Evolutionary conservation across 495 filamentous ascomycete species (phyloP).

Genomic region (Talaromyces trachyspermus): DNA sequence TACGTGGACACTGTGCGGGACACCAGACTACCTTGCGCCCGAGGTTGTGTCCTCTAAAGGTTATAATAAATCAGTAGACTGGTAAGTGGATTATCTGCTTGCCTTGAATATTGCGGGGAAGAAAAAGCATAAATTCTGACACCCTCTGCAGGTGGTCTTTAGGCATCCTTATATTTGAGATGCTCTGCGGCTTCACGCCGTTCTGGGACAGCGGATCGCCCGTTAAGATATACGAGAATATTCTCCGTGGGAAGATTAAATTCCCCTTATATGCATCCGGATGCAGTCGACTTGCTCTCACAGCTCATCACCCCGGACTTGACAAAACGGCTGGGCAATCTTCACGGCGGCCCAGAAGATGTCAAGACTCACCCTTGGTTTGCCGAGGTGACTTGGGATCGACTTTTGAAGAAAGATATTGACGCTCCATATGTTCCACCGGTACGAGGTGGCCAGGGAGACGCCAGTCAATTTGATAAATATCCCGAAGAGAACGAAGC

Average conservation of each 20-base stretch:
- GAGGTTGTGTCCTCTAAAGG: slow-evolving; percentile 97
- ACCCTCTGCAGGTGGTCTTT: slow-evolving; percentile 75
- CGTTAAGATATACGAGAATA: slow-evolving; percentile 99
- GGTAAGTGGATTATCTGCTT: slow-evolving; percentile 55
- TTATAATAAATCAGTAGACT: slow-evolving; percentile 98
- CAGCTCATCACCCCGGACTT: slow-evolving; percentile 90
- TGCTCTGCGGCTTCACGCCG: slow-evolving; percentile 97
- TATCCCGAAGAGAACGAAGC: slow-evolving; percentile 95
- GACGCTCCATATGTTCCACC: slow-evolving; percentile 98
- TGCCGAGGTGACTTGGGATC: slow-evolving; percentile 94
- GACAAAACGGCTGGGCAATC: slow-evolving; percentile 89
- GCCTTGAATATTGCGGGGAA: too few species aligned
- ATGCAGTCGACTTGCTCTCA: slow-evolving; percentile 86
- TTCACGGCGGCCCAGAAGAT: slow-evolving; percentile 86
- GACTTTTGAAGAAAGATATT: slow-evolving; percentile 88
- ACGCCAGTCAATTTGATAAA: slow-evolving; percentile 95
- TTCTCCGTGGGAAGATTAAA: slow-evolving; percentile 85
- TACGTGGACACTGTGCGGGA: slow-evolving; percentile 97
- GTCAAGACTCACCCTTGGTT: slow-evolving; percentile 97
- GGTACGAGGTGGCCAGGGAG: slow-evolving; percentile 83
- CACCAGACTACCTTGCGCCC: slow-evolving; percentile 95
- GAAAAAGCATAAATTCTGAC: too few species aligned
- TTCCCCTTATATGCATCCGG: slow-evolving; percentile 93
- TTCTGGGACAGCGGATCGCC: slow-evolving; percentile 97
- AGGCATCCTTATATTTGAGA: slow-evolving; percentile 97